Evolutionary conservation across 139 green algal genomes (phyloP).

Genomic region (Edaphochlamys debaryana): DNA sequence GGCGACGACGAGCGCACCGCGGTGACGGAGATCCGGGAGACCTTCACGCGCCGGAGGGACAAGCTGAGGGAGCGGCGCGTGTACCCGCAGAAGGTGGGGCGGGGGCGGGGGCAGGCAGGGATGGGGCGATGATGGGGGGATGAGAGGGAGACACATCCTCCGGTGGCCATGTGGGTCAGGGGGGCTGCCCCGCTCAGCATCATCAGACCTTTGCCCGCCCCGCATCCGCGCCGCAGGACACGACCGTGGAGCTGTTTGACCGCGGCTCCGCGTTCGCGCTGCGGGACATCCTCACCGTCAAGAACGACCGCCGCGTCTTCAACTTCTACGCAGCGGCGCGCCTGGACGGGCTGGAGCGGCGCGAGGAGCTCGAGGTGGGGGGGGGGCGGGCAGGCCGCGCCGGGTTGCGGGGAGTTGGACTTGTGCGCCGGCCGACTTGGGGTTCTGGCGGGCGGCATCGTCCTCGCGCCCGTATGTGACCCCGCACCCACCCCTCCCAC

Average conservation of each 20-base stretch:
- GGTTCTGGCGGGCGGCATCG: too few species aligned
- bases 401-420: too few species aligned
- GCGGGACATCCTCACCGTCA: slow-evolving; percentile 63
- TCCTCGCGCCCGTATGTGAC: too few species aligned
- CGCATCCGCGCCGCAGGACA: too few species aligned
- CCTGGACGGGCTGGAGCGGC: slow-evolving; percentile 74
- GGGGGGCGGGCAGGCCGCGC: neutral
- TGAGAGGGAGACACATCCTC: too few species aligned
- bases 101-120: too few species aligned
- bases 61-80: slow-evolving; percentile 72
- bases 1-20: slow-evolving; percentile 66
- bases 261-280: slow-evolving; percentile 67
- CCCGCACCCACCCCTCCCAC: too few species aligned
- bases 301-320: slow-evolving; percentile 58
- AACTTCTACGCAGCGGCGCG: slow-evolving; percentile 74
- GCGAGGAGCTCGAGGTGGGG: slow-evolving; percentile 46
- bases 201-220: too few species aligned
- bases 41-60: slow-evolving; percentile 76
- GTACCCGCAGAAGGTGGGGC: slow-evolving; percentile 59
- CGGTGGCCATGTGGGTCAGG: too few species aligned
- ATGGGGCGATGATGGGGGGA: too few species aligned
- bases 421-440: too few species aligned
- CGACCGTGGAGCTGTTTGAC: slow-evolving; percentile 69
- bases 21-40: slow-evolving; percentile 61
- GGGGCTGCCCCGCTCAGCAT: too few species aligned